Evolutionary conservation across 2,329 filamentous ascomycete species (phyloP).

Genomic region (Diaporthe humulicola): DNA sequence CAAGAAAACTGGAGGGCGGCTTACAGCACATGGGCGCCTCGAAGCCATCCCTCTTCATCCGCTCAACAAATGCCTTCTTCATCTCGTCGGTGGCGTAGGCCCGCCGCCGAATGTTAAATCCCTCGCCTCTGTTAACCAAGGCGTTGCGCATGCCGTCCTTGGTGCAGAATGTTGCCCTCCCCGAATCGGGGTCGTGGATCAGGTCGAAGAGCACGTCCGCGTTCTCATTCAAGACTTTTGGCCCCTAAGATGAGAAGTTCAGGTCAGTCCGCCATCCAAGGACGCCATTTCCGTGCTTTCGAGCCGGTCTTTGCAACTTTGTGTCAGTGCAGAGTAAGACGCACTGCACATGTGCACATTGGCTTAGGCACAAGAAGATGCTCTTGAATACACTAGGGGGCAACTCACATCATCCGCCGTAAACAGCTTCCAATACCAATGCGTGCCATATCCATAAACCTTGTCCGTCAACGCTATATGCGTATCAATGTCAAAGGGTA

Average conservation of each 20-base stretch:
- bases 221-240: constrained; percentile 52
- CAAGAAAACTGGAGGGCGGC: neutral
- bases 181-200: constrained; percentile 49
- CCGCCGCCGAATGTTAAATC: constrained; percentile 42
- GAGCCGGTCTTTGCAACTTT: no score
- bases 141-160: constrained; percentile 51
- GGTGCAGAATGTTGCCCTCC: constrained; percentile 53
- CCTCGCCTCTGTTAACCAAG: constrained; percentile 41
- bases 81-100: constrained; percentile 46
- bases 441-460: constrained; percentile 52
- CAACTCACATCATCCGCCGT: constrained; percentile 48
- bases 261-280: neutral
- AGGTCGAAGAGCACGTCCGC: constrained; percentile 54
- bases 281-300: no score
- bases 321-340: no score
- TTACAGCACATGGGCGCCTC: constrained; percentile 45
- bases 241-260: constrained; percentile 40
- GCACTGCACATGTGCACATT: no score
- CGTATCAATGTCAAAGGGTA: constrained; percentile 52
- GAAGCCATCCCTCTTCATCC: constrained; percentile 46
- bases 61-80: constrained; percentile 45
- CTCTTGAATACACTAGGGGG: no score
- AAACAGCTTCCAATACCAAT: constrained; percentile 62
- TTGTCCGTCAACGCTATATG: constrained; percentile 49
- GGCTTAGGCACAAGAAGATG: no score